Base-by-base conservation (phyloP, 2,329 filamentous ascomycete species). In the Coleophoma cylindrospora region DNA sequence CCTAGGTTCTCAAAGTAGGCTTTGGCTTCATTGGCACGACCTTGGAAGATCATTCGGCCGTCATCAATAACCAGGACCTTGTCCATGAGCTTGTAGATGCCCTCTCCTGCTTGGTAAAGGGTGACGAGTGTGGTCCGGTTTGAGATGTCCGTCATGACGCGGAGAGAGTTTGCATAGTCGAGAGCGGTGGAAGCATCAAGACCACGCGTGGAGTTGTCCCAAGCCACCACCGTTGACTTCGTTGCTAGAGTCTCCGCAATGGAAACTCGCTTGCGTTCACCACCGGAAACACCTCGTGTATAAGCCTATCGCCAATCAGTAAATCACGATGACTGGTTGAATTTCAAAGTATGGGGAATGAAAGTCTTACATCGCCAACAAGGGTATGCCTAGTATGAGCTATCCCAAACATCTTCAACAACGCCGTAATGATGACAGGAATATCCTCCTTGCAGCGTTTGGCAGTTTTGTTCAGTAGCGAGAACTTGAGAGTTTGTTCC, bases 131-230 rank as follows among this genome's bases (percentile, higher is more conserved):
- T 87, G 0, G 84, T 87, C 8, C 84, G 79, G 57, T 88, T 81
- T 61, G 79, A 84, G 53, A 91, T 80, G 54, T 91, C 85, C 3
- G 89, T 91, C 81, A 91, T 87, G 51, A 84, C 77, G 13, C 83
- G 76, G 2, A 87, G 70, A 1, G 81, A 84, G 50, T 83, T 84
- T 10, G 84, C 86, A 58, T 89, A 92, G 61, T 91, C 87, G 4
- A 91, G 73, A 4, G 88, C 89, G 0, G 87, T 91, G 1, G 83
- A 87, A 1, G 87, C 84, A 62, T 94, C 88, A 0, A 92, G 72
- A n/a, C 89, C 89, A 44, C 88, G 75, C 0, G 87, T 92, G 0
- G 81, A 85, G 65, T 92, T 92, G 58, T 92, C 88, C 86, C 86
- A 91, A 54, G 83, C 85, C 34, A 87, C 81, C 1, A 91, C 83